Base-by-base conservation (phyloP, 192 early-diverging fungal genomes). In the Coemansia umbellata region DNA sequence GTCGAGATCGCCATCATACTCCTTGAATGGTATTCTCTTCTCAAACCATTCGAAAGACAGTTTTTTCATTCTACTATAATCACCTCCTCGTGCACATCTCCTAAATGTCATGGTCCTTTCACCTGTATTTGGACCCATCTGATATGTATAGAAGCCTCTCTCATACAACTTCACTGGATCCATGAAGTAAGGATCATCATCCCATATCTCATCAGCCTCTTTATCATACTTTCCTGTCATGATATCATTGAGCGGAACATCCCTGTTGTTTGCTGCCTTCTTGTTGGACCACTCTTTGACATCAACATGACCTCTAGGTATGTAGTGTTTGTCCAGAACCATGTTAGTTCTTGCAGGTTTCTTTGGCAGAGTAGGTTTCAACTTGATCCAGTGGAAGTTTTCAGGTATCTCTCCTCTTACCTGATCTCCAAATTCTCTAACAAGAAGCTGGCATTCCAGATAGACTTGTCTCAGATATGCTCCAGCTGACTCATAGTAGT, bases 161-260 rank as follows among this genome's bases (percentile, higher is more conserved):
- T n/a, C n/a, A 22, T 54, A 40, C 0, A 54, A 26, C 53, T 54
- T 54, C 28, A 28, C 28, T 27, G 53, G 53, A 54, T 54, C 40
- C 53, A 54, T 54, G 9, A 54, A 54, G 53, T 54, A 54, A 15
- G 37, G 37, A 11, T 54, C 53, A 28, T 54, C 40, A 10, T 22
- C 10, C 39, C 40, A 54, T 42, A 54, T 54, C 53, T 54, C 23
- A 2, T 40, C 53, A 32, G 53, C 53, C 33, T 54, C 53, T 11
- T 1, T 15, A 43, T 54, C 53, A 8, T 14, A 43, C 17, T 31
- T 31, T 18, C 53, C 53, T 13, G 3, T 19, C 37, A 54, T 41
- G 8, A 54, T 54, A 8, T 54, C 28, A 1, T 40, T 19, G 8
- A 54, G 26, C 15, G 53, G 53, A 1, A 22, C 22, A 19, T 54